Evolutionary conservation across 169 alveolate genomes (phyloP).

Genomic region (Cryptosporidium tyzzeri): DNA sequence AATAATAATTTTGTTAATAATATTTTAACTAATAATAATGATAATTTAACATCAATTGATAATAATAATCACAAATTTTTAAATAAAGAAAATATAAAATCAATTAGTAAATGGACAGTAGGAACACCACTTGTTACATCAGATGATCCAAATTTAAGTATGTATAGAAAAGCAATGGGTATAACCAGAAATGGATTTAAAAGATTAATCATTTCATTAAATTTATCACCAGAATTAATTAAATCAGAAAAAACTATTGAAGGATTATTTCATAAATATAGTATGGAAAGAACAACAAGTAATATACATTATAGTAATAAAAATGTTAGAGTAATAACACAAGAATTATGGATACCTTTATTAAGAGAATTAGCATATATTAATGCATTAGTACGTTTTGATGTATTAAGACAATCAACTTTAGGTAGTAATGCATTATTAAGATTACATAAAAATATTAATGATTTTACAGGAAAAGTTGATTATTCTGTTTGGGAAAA

Average conservation of each 20-base stretch:
- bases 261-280: constrained; percentile 43
- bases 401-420: constrained; percentile 60
- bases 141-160: constrained; percentile 51
- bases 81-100: neutral
- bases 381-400: constrained; percentile 69
- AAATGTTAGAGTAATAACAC: constrained; percentile 69
- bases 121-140: constrained; percentile 53
- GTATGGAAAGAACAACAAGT: constrained; percentile 40
- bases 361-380: constrained; percentile 75
- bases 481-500: constrained; percentile 67
- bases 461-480: constrained; percentile 60
- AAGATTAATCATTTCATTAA: constrained; percentile 50
- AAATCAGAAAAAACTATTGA: constrained; percentile 49
- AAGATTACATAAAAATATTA: constrained; percentile 21
- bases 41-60: neutral
- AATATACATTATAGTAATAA: constrained; percentile 34
- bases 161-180: constrained; percentile 62
- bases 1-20: neutral
- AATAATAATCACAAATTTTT: neutral
- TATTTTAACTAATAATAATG: neutral
- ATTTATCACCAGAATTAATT: constrained; percentile 48
- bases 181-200: constrained; percentile 72
- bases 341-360: constrained; percentile 73
- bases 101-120: constrained; percentile 56
- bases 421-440: constrained; percentile 65